Conservation (phyloP, 495 filamentous ascomycete genomes). For the Daldinia bambusicola region DNA sequence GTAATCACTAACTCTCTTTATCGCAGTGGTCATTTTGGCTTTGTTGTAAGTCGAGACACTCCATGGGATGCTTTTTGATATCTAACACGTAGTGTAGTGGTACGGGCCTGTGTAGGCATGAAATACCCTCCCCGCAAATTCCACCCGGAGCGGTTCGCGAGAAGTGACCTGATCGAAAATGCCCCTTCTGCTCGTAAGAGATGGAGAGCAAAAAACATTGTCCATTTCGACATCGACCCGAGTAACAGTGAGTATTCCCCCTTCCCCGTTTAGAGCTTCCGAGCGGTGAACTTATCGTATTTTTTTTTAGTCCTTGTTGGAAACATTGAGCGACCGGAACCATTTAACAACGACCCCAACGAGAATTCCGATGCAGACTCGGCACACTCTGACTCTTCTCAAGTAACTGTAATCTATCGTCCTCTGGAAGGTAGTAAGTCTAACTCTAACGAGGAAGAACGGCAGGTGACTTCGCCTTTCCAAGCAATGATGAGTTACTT, state of each 20-base stretch:
- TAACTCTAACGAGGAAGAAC: no score
- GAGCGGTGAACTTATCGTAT: neutral
- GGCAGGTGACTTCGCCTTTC: no score
- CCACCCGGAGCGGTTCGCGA: constrained; percentile 14
- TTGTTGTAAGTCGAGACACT: constrained; percentile 26
- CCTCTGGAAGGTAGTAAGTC: no score
- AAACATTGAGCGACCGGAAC: constrained; percentile 1
- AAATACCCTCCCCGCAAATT: constrained; percentile 42
- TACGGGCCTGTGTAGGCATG: constrained; percentile 27
- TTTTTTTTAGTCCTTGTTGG: constrained; percentile 26
- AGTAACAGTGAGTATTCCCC: constrained; percentile 24
- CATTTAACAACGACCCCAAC: neutral
- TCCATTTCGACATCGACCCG: constrained; percentile 42
- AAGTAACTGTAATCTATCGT: no score
- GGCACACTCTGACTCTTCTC: no score
- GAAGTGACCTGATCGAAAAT: constrained; percentile 13
- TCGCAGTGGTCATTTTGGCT: constrained; percentile 30
- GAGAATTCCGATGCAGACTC: no score
- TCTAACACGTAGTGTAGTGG: constrained; percentile 17
- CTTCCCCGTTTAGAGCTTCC: neutral
- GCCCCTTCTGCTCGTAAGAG: constrained; percentile 15
- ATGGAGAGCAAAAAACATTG: constrained; percentile 30
- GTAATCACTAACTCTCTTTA: neutral
- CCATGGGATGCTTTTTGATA: neutral
- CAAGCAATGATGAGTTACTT: no score